Percentiles rank a stretch among this genome's conserved stretches.
Evolutionary conservation across 2,329 filamentous ascomycete species (phyloP).

Genomic region (Phialocephala sp.): DNA sequence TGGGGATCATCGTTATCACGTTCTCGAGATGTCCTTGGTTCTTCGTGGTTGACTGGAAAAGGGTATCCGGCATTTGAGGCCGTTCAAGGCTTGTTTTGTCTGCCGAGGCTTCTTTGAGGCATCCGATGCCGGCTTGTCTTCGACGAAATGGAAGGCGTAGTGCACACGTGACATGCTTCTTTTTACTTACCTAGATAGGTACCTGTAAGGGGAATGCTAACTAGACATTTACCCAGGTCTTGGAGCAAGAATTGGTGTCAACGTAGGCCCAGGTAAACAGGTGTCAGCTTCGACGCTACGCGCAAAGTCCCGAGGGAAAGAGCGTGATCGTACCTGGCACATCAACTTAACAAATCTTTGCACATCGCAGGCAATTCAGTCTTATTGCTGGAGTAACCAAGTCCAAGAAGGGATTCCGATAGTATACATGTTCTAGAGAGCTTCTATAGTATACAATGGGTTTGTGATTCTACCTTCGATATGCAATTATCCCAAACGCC

Average conservation of each 20-base stretch:
- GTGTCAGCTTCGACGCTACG: too few species aligned
- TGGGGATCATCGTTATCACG: background rate
- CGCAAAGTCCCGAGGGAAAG: too few species aligned
- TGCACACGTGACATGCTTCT: background rate
- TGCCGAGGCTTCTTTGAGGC: background rate
- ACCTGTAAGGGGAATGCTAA: background rate
- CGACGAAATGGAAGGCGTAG: background rate
- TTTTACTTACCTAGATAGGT: background rate
- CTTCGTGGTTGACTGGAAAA: background rate
- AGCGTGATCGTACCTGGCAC: too few species aligned
- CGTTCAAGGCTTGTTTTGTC: background rate
- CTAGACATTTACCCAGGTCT: too few species aligned
- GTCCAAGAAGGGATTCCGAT: background rate
- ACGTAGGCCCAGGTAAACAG: too few species aligned
- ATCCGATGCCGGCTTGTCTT: background rate
- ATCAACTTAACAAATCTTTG: too few species aligned
- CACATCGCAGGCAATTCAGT: too few species aligned
- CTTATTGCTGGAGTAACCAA: background rate
- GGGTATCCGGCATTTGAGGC: slow-evolving; percentile 6
- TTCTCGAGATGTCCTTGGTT: background rate
- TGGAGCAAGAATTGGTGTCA: too few species aligned
- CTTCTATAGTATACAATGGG: slow-evolving; percentile 24
- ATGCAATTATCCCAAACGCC: slow-evolving; percentile 37
- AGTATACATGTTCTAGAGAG: slow-evolving; percentile 1
- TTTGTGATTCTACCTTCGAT: slow-evolving; percentile 15